Conservation (phyloP, 225 moss, liverwort and hornwort genomes). For the Pleurozium schreberi region DNA sequence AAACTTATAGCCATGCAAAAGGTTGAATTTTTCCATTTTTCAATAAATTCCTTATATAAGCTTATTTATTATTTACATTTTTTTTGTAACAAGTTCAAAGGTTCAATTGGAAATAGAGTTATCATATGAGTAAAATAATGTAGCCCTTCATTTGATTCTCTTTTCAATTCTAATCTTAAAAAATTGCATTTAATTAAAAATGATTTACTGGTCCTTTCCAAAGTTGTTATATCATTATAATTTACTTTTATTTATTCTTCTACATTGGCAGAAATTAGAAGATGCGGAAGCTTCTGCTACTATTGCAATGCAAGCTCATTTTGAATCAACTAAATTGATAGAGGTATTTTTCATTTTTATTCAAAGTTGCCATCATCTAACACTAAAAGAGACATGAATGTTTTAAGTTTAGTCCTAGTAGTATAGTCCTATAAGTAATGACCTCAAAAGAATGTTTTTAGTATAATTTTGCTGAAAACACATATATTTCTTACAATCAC, state of each 20-base stretch:
- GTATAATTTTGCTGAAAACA: no score
- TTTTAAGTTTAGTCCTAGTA: no score
- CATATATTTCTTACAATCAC: no score
- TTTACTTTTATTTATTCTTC: background rate
- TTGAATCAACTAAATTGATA: constrained; percentile 3
- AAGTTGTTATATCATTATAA: background rate
- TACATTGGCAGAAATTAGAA: constrained; percentile 7
- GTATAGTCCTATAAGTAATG: no score
- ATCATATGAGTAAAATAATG: background rate
- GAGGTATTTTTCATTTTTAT: background rate
- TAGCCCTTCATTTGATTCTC: background rate
- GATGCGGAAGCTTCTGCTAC: background rate
- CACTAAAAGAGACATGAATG: no score
- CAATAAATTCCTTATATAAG: no score
- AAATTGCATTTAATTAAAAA: no score
- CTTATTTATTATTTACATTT: no score
- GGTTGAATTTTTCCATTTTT: no score
- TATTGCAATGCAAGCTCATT: constrained; percentile 10
- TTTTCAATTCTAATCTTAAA: background rate
- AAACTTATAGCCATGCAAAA: no score
- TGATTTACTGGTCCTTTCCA: background rate
- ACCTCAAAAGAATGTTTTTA: no score
- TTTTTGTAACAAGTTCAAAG: background rate
- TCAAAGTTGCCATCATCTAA: background rate
- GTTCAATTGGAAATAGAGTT: no score